Evolutionary conservation across 805 yeast species (phyloP).

Genomic region (Blastobotrys americana): DNA sequence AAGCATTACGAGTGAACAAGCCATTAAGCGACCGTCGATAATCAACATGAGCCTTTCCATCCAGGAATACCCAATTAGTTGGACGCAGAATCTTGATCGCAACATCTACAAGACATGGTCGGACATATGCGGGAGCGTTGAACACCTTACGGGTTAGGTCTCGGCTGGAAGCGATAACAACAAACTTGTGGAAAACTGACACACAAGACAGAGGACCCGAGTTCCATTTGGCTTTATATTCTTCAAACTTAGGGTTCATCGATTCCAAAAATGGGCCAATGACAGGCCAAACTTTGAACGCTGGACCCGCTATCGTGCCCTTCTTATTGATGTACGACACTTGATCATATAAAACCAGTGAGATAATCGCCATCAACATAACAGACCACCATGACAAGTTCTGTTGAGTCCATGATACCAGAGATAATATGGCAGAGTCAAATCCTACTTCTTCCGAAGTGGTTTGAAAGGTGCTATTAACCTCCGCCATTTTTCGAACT

Average conservation of each 20-base stretch:
- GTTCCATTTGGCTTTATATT: constrained; percentile 86
- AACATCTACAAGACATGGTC: constrained; percentile 97
- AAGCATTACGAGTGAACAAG: constrained; percentile 75
- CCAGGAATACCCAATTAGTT: constrained; percentile 94
- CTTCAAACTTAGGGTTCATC: constrained; percentile 91
- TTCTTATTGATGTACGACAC: constrained; percentile 72
- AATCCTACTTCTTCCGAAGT: background rate
- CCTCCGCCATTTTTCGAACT: too few species aligned
- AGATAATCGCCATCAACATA: constrained; percentile 17
- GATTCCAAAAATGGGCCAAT: constrained; percentile 95
- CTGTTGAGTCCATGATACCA: constrained; percentile 6
- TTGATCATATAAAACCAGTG: constrained; percentile 30
- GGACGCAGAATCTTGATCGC: constrained; percentile 92
- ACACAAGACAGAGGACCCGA: constrained; percentile 94
- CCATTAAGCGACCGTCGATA: constrained; percentile 88
- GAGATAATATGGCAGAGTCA: constrained; percentile 5
- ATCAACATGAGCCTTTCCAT: constrained; percentile 92
- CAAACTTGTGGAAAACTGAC: constrained; percentile 95
- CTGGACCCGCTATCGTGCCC: constrained; percentile 88
- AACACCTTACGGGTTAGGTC: constrained; percentile 84
- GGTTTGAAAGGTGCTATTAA: background rate
- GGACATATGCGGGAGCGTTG: constrained; percentile 77
- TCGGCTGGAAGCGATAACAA: constrained; percentile 83
- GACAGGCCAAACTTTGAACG: constrained; percentile 81
- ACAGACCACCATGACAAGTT: constrained; percentile 17